These are phyloP conservation scores for Guyanaporus albipodus DNA, from an alignment of 768 basidiomycete species.

Conservation along the genomic window DNA sequence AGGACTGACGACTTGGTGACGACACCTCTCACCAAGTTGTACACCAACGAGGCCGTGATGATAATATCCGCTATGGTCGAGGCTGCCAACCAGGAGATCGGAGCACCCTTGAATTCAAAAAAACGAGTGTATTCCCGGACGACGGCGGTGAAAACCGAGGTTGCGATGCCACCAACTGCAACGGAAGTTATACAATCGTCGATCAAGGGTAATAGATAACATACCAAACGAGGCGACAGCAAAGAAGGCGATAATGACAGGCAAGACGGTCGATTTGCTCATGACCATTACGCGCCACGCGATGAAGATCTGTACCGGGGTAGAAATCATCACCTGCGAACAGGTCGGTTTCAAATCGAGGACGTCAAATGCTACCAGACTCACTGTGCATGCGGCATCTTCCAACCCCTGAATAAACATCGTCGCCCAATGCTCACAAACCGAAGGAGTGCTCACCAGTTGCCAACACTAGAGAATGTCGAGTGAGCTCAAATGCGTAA, in stretches of 20 bases:
- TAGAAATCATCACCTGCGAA: slow-evolving; percentile 40
- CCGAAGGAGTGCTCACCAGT: slow-evolving; percentile 1
- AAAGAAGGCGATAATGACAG: slow-evolving; percentile 19
- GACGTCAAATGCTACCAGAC: neutral
- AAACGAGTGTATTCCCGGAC: slow-evolving; percentile 33
- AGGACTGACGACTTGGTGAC: too few relatives aligned
- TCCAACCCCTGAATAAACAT: neutral
- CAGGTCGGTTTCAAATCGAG: neutral
- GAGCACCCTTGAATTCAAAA: slow-evolving; percentile 30
- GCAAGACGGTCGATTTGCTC: slow-evolving; percentile 26
- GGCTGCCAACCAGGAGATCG: slow-evolving; percentile 40
- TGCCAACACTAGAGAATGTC: slow-evolving; percentile 5
- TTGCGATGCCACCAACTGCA: slow-evolving; percentile 35
- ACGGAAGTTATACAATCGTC: neutral
- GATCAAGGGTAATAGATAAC: neutral
- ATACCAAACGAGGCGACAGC: slow-evolving; percentile 7
- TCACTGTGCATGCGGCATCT: slow-evolving; percentile 46
- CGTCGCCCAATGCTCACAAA: neutral
- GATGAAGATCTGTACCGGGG: slow-evolving; percentile 46
- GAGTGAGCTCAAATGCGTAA: slow-evolving; percentile 14
- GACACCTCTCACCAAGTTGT: slow-evolving; percentile 41
- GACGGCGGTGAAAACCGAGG: slow-evolving; percentile 31
- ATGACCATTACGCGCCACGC: slow-evolving; percentile 39
- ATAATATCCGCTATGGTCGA: slow-evolving; percentile 38
- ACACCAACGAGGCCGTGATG: slow-evolving; percentile 42